Evolutionary conservation across 1,284 basidiomycete species (phyloP).

Genomic region (Cryptococcus jaspeensis): DNA sequence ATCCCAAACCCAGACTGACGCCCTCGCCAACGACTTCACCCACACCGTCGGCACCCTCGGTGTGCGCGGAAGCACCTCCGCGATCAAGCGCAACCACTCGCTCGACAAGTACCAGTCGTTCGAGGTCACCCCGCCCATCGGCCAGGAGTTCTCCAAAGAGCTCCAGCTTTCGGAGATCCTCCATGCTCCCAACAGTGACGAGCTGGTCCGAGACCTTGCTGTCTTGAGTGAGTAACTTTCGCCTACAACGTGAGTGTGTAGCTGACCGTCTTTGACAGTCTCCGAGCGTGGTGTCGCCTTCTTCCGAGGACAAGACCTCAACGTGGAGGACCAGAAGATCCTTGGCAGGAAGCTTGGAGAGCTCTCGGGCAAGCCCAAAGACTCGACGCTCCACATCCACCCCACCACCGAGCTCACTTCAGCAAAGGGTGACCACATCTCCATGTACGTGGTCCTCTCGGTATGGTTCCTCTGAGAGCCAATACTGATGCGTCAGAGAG

Average conservation of each 20-base stretch:
- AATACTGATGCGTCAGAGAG: background rate
- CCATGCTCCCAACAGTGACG: constrained; percentile 52
- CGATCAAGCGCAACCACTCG: constrained; percentile 2
- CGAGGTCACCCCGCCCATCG: constrained; percentile 39
- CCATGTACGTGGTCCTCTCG: constrained; percentile 23
- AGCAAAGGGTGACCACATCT: constrained; percentile 32
- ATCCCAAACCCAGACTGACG: background rate
- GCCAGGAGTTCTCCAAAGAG: constrained; percentile 46
- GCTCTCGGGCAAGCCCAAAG: constrained; percentile 59
- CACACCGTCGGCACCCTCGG: constrained; percentile 4
- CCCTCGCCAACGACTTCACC: background rate
- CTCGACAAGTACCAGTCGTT: constrained; percentile 15
- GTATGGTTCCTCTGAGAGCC: background rate
- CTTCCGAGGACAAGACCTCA: constrained; percentile 61
- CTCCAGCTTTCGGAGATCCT: constrained; percentile 53
- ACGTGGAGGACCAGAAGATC: constrained; percentile 54
- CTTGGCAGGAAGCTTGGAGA: constrained; percentile 59
- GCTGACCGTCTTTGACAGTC: constrained; percentile 40
- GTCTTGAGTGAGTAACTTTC: constrained; percentile 50
- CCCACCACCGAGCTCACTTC: constrained; percentile 28
- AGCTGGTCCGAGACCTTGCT: constrained; percentile 56
- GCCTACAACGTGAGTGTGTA: no score
- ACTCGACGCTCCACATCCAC: constrained; percentile 27
- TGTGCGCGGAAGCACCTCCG: constrained; percentile 5
- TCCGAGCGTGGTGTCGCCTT: constrained; percentile 70